These are phyloP conservation scores for Rhodotorula paludigena DNA, from an alignment of 768 basidiomycete genomes.

Conservation along the genomic window DNA sequence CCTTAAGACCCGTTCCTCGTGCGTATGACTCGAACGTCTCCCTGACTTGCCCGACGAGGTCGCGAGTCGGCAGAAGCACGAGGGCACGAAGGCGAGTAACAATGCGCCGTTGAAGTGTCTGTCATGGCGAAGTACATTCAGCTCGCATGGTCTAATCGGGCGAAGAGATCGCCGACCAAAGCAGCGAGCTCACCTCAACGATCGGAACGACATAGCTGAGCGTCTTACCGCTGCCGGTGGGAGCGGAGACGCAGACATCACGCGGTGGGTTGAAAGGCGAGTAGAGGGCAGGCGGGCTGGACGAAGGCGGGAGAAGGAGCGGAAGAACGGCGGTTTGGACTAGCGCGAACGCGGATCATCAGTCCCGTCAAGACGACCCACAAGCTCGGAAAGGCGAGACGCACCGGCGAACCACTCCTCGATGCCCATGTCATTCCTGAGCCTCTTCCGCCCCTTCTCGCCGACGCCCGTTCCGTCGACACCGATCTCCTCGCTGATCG, in stretches of 20 bases:
- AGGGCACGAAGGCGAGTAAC: slow-evolving; percentile 82
- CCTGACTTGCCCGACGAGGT: slow-evolving; percentile 82
- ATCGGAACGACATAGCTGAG: slow-evolving; percentile 93
- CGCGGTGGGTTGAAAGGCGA: slow-evolving; percentile 61
- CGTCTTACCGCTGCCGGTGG: slow-evolving; percentile 97
- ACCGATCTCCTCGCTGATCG: slow-evolving; percentile 50
- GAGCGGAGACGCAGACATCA: slow-evolving; percentile 91
- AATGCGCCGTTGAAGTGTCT: slow-evolving; percentile 68
- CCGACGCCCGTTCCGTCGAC: slow-evolving; percentile 55
- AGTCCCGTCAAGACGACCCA: slow-evolving; percentile 3
- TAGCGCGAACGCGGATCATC: slow-evolving; percentile 44
- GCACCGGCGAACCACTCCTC: slow-evolving; percentile 80
- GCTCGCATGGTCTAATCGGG: no score
- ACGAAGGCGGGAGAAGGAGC: slow-evolving; percentile 58
- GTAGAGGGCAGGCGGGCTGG: slow-evolving; percentile 55
- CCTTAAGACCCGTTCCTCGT: slow-evolving; percentile 82
- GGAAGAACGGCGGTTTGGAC: slow-evolving; percentile 88
- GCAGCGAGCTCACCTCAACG: slow-evolving; percentile 61
- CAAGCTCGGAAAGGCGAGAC: slow-evolving; percentile 37
- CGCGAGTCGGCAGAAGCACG: slow-evolving; percentile 85
- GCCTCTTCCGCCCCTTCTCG: slow-evolving; percentile 58
- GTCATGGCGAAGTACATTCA: not conserved
- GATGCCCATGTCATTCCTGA: slow-evolving; percentile 71
- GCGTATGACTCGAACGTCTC: slow-evolving; percentile 82
- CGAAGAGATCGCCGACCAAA: not conserved